Percentiles rank a stretch among this genome's conserved stretches.
Conservation (phyloP, 1,139 yeast species). For the Blastobotrys malaysiensis region DNA sequence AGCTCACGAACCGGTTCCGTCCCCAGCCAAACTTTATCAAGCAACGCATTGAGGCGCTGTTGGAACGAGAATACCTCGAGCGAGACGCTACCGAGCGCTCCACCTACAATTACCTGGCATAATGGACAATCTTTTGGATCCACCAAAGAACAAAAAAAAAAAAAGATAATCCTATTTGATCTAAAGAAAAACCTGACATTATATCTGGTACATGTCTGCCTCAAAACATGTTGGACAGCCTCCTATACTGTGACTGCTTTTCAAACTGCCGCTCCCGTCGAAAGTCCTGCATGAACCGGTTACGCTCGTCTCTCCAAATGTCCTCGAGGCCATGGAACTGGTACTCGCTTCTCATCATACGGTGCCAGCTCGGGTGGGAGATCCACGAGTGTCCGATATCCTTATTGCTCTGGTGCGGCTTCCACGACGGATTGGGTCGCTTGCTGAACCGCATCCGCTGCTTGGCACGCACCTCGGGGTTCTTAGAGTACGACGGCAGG, state of each 20-base stretch:
- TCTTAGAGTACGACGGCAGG: constrained; percentile 6
- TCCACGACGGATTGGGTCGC: constrained; percentile 24
- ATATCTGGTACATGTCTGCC: too few species aligned
- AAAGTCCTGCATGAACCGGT: constrained; percentile 22
- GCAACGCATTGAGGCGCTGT: constrained; percentile 69
- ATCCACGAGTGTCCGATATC: constrained; percentile 12
- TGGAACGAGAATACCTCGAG: constrained; percentile 78
- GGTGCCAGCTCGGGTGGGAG: constrained; percentile 27
- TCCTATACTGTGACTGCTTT: constrained; percentile 15
- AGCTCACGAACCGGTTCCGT: constrained; percentile 58
- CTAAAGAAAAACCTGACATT: neutral
- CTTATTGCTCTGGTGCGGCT: constrained; percentile 7
- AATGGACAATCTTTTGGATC: neutral
- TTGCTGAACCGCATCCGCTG: constrained; percentile 23
- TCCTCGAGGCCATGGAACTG: constrained; percentile 22
- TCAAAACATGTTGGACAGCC: neutral
- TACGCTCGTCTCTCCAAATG: constrained; percentile 27
- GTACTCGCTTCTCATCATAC: constrained; percentile 25
- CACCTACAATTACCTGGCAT: constrained; percentile 69
- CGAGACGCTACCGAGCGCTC: constrained; percentile 61
- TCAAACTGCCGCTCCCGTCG: constrained; percentile 27
- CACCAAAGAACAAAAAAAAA: neutral
- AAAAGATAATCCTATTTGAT: neutral
- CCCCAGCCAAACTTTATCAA: constrained; percentile 68
- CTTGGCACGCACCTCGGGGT: constrained; percentile 22